phyloP scores from a whole-genome alignment of 2,329 filamentous ascomycete genomes.

The Cadophora sp. region DNA sequence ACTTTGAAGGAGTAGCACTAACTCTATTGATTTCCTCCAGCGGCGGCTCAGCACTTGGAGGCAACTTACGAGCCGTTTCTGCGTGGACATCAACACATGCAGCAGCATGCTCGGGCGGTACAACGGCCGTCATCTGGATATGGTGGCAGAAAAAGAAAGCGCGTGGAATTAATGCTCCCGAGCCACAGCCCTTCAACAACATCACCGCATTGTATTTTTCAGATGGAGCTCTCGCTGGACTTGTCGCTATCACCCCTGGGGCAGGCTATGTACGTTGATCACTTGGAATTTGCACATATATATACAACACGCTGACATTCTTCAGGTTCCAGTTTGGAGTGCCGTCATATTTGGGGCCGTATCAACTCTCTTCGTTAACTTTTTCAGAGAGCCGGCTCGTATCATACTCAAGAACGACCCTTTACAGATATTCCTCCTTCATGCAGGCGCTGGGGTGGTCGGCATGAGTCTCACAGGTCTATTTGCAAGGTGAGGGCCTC shows the following conservation, averaged over 20 bases:
- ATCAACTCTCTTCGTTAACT: slow-evolving; percentile 80
- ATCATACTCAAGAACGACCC: slow-evolving; percentile 80
- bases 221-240: slow-evolving; percentile 82
- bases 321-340: slow-evolving; percentile 77
- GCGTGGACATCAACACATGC: slow-evolving; percentile 85
- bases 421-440: slow-evolving; percentile 87
- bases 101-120: slow-evolving; percentile 79
- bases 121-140: slow-evolving; percentile 87
- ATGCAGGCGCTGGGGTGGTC: slow-evolving; percentile 77
- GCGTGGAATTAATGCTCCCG: neutral
- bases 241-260: slow-evolving; percentile 86
- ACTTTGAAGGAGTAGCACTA: no score
- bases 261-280: slow-evolving; percentile 68
- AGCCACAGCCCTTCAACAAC: slow-evolving; percentile 76
- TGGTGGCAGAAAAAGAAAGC: slow-evolving; percentile 39
- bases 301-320: no score
- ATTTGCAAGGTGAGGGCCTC: slow-evolving; percentile 60
- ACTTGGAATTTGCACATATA: neutral
- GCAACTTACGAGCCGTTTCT: slow-evolving; percentile 84
- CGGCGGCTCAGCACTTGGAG: slow-evolving; percentile 78
- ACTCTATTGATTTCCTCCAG: no score
- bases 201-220: slow-evolving; percentile 71
- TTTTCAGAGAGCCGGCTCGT: slow-evolving; percentile 89
- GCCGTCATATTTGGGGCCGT: slow-evolving; percentile 78
- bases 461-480: slow-evolving; percentile 80